These are phyloP conservation scores for Phytophthora pistaciae DNA, from an alignment of 352 stramenopile genomes.

Conservation along the genomic window DNA sequence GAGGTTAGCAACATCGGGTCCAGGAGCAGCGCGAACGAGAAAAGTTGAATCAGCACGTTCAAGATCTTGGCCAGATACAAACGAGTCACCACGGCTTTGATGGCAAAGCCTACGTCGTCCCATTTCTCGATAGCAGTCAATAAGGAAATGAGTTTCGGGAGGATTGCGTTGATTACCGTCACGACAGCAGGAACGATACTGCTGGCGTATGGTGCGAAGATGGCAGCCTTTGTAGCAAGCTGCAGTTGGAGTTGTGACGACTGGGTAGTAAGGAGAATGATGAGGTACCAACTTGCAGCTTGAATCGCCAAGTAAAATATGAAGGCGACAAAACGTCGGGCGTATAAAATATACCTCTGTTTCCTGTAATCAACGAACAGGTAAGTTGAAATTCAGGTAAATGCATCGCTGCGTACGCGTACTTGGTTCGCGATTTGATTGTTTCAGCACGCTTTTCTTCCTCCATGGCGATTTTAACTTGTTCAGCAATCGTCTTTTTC, in stretches of 20 bases:
- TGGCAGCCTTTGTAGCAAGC: slow-evolving; percentile 47
- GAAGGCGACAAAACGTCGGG: slow-evolving; percentile 52
- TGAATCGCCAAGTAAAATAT: slow-evolving; percentile 76
- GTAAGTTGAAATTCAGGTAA: background rate
- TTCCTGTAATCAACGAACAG: slow-evolving; percentile 27
- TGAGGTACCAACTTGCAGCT: slow-evolving; percentile 72
- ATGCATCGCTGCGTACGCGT: slow-evolving; percentile 2
- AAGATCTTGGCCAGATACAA: slow-evolving; percentile 87
- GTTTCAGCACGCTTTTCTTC: slow-evolving; percentile 65
- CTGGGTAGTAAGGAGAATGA: slow-evolving; percentile 78
- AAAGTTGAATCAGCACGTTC: slow-evolving; percentile 84
- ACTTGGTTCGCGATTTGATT: slow-evolving; percentile 61
- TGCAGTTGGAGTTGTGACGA: slow-evolving; percentile 63
- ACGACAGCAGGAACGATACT: slow-evolving; percentile 78
- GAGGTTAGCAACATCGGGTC: slow-evolving; percentile 72
- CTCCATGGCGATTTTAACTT: slow-evolving; percentile 63
- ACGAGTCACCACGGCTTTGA: slow-evolving; percentile 85
- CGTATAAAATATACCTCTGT: slow-evolving; percentile 69
- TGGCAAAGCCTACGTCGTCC: slow-evolving; percentile 81
- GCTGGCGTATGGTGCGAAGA: slow-evolving; percentile 64
- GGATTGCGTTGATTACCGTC: slow-evolving; percentile 77
- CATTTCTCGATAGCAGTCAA: slow-evolving; percentile 79
- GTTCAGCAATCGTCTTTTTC: slow-evolving; percentile 65
- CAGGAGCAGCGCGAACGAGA: slow-evolving; percentile 75
- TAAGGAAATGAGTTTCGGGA: slow-evolving; percentile 71